Conservation (phyloP, 1,284 basidiomycete genomes). For the Peniophora sp. region DNA sequence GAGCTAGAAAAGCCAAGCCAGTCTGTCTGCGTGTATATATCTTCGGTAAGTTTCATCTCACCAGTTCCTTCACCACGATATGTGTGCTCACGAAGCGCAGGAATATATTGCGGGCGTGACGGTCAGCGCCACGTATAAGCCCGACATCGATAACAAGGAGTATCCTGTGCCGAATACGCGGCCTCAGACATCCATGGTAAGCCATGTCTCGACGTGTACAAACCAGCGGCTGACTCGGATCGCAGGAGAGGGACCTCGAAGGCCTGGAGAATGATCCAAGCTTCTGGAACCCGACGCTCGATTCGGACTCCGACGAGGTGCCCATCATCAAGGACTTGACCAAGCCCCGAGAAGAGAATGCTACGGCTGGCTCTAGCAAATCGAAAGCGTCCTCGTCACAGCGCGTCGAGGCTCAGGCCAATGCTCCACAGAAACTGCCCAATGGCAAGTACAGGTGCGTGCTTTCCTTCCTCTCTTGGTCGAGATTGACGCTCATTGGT, state of each 20-base stretch:
- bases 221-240: not conserved
- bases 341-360: not conserved
- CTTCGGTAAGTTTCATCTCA: conserved; percentile 50
- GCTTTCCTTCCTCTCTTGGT: not conserved
- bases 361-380: not conserved
- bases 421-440: conserved; percentile 22
- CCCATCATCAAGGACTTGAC: conserved; percentile 24
- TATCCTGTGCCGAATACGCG: conserved; percentile 66
- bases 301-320: conserved; percentile 18
- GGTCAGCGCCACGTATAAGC: conserved; percentile 45
- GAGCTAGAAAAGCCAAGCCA: conserved; percentile 69
- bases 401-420: not conserved
- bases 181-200: conserved; percentile 55
- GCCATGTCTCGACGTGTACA: no score
- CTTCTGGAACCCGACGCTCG: conserved; percentile 53
- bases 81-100: conserved; percentile 25
- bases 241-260: conserved; percentile 53
- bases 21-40: conserved; percentile 50
- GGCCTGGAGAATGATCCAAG: conserved; percentile 58
- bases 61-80: not conserved
- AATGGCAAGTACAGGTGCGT: conserved; percentile 51
- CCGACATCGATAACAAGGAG: conserved; percentile 39
- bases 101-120: conserved; percentile 62
- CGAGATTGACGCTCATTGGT: not conserved
- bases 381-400: not conserved